Evolutionary conservation across 1,284 basidiomycete species (phyloP), one percentile per base, ranked within the genome.

Genomic region (Bjerkandera adusta): DNA sequence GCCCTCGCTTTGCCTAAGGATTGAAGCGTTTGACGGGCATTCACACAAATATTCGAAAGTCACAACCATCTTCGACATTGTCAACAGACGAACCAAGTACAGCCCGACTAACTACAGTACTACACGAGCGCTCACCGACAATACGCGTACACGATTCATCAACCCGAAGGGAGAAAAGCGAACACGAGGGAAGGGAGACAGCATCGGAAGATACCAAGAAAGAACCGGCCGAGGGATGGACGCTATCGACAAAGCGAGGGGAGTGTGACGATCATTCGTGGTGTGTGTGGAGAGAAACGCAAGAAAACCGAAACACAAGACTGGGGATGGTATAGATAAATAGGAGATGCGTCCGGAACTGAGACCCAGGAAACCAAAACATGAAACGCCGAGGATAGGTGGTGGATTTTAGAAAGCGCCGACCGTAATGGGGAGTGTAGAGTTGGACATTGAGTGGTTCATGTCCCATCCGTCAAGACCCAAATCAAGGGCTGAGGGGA

Each of bases 141-240:
- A 49, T 43, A 50, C 48, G 42, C 54, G n/a, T 11, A 55, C 48
- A 47, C 59, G 37, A 57, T 65, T 68, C 68, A 46, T 70, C 69
- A 61, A 70, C 68, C 68, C 62, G 47, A 57, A 61, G 66, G 68
- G 69, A 70, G 67, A 70, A 67, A 54, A 52, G 40, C 52, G 24
- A 25, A 38, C 46, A 40, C 49, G 25, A 33, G 27, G 49, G 55
- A 50, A 53, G 54, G 62, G 58, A 59, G 58, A 60, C 58, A 56
- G 53, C 58, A 56, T 54, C 58, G 47, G 26, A 27, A 45, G 37
- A 47, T 36, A 21, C 34, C 29, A 37, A 50, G 44, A 20, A 47
- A 33, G 38, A 30, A 29, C 43, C 25, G 26, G 40, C 27, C 30
- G 32, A 39, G 30, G 33, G 42, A 47, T 40, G 34, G 37, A 27